Percentiles rank a stretch among this genome's conserved stretches.
Conservation (phyloP, 306 rosid species). For the Lagenaria siceraria region DNA sequence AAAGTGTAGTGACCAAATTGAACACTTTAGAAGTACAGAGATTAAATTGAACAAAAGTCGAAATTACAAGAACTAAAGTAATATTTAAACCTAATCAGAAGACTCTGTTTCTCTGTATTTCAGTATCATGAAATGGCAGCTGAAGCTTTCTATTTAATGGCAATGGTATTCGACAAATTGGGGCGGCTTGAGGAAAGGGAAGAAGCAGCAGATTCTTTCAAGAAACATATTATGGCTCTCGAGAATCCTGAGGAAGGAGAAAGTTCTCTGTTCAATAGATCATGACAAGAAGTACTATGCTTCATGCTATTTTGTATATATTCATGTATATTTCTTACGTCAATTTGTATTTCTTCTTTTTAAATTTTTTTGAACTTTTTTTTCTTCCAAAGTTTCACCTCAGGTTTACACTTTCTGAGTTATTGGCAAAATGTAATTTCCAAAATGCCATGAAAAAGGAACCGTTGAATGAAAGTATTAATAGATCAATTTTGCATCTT, state of each 20-base stretch:
- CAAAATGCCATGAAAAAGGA: not conserved
- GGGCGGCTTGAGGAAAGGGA: constrained; percentile 61
- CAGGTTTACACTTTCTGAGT: not conserved
- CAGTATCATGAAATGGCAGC: constrained; percentile 90
- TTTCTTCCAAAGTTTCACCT: not conserved
- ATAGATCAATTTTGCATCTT: not conserved
- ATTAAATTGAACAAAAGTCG: no score
- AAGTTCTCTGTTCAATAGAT: constrained; percentile 27
- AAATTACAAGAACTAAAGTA: no score
- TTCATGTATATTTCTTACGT: not conserved
- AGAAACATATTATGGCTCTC: constrained; percentile 56
- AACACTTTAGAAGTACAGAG: no score
- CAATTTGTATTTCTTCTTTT: not conserved
- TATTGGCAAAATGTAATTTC: not conserved
- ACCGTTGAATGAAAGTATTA: not conserved
- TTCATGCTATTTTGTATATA: not conserved
- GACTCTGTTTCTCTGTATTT: not conserved
- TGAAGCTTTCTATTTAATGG: constrained; percentile 89
- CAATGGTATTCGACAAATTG: constrained; percentile 66
- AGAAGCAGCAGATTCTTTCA: constrained; percentile 69
- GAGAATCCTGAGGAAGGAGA: constrained; percentile 35
- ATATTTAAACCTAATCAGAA: not conserved
- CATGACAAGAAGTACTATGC: constrained; percentile 12
- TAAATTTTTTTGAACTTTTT: no score
- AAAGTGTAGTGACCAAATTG: no score